phyloP scores from a whole-genome alignment of 441 rosid species.

The Mallotus japonicus region DNA sequence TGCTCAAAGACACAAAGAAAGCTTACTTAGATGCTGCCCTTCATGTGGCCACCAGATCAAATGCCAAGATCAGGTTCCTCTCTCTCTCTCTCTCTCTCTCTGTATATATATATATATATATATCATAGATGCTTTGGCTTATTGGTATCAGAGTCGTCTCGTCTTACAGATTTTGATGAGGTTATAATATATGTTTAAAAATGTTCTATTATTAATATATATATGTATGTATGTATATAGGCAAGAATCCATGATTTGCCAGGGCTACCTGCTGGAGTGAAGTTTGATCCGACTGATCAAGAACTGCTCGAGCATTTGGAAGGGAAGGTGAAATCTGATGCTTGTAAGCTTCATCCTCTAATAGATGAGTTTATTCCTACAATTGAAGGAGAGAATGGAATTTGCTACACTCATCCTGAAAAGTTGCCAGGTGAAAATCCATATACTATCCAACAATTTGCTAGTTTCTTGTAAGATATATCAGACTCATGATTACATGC shows the following conservation, averaged over 20 bases:
- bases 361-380: constrained; percentile 87
- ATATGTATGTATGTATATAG: constrained; percentile 7
- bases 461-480: not conserved
- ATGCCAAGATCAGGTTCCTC: constrained; percentile 59
- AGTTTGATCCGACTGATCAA: constrained; percentile 92
- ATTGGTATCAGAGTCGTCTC: too few relatives aligned
- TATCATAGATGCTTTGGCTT: too few relatives aligned
- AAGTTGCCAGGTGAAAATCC: constrained; percentile 67
- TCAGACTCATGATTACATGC: not conserved
- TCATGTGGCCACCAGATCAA: constrained; percentile 85
- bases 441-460: not conserved
- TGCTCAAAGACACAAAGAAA: constrained; percentile 38
- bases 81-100: not conserved
- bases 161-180: too few relatives aligned
- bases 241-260: constrained; percentile 67
- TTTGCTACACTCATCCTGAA: constrained; percentile 94
- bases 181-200: too few relatives aligned
- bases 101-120: too few relatives aligned
- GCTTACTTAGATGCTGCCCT: constrained; percentile 54
- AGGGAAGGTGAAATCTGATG: constrained; percentile 62
- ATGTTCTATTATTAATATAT: not conserved
- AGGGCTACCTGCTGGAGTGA: constrained; percentile 95
- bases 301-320: constrained; percentile 86
- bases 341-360: constrained; percentile 69
- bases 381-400: constrained; percentile 84